Conservation (phyloP, 495 filamentous ascomycete genomes). For the Halenospora varia region DNA sequence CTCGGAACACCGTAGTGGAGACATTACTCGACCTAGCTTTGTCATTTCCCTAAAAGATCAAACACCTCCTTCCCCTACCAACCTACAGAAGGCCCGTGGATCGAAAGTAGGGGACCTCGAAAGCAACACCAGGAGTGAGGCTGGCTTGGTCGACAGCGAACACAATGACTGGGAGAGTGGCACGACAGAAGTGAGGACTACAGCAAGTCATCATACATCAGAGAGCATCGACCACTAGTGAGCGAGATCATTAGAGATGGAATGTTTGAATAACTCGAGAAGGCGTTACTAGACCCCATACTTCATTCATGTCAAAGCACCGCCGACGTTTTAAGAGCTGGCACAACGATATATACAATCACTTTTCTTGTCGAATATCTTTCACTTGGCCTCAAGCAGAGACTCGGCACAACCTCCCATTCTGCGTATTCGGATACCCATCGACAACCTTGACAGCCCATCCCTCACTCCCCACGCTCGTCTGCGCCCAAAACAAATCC, state of each 20-base stretch:
- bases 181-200: background rate
- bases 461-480: slow-evolving; percentile 56
- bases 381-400: too few species aligned
- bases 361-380: too few species aligned
- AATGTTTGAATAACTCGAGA: background rate
- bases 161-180: background rate
- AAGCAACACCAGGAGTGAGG: background rate
- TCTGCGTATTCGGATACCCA: background rate
- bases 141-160: background rate
- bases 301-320: too few species aligned
- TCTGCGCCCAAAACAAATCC: slow-evolving; percentile 52
- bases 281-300: too few species aligned
- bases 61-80: background rate
- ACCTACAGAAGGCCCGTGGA: background rate
- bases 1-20: background rate
- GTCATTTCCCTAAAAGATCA: background rate
- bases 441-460: slow-evolving; percentile 34
- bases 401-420: background rate
- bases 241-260: background rate
- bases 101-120: background rate
- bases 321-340: too few species aligned
- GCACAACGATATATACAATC: too few species aligned
- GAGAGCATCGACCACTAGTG: background rate
- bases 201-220: background rate
- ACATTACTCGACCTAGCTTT: background rate